Evolutionary conservation across 176 grass and related monocot species (phyloP), one percentile per base, ranked within the genome.

Genomic region (Oryza nivara): DNA sequence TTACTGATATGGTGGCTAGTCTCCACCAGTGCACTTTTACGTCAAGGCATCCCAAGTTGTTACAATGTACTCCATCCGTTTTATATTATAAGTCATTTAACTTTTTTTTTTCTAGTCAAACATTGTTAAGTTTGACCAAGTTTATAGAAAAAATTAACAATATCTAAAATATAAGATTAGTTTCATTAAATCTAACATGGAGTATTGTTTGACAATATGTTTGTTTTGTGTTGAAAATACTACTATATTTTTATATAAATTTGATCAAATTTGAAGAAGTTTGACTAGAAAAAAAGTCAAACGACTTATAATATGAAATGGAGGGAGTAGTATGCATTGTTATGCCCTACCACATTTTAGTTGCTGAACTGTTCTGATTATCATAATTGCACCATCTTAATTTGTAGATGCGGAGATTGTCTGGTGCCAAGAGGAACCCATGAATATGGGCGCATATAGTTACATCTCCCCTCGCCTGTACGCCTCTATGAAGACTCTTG

Each of bases 401-500:
- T 76, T 65, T 73, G 32, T 65, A 97, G 95, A 93, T 93, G 95
- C 95, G 9, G 95, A 97, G 91, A 92, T 97, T 52, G 91, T 97
- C 6, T 97, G 95, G 95, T 95, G 91, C 73, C 95, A 97, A 87
- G 95, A 97, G 81, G 95, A 97, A 73, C 95, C 95, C 1, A 97
- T 97, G 95, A 97, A 97, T 68, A 97, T 97, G 95, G 95, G 95
- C 2, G 89, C 92, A 34, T 97, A 88, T 79, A 92, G 73, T 49
- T 98, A 98, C 61, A 92, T 98, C 68, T 60, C 43, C n/a, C 95
- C 88, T 73, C 89, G 92, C 44, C 70, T 98, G 5, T 90, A 76
- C 23, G 91, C 92, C 2, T 91, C 95, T 52, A 98, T 95, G 90
- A 94, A 83, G 88, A 81, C 60, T 20, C 89, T 98, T 9, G 84